Conservation (phyloP, 2,329 filamentous ascomycete species). For the Orbilia brochopaga region DNA sequence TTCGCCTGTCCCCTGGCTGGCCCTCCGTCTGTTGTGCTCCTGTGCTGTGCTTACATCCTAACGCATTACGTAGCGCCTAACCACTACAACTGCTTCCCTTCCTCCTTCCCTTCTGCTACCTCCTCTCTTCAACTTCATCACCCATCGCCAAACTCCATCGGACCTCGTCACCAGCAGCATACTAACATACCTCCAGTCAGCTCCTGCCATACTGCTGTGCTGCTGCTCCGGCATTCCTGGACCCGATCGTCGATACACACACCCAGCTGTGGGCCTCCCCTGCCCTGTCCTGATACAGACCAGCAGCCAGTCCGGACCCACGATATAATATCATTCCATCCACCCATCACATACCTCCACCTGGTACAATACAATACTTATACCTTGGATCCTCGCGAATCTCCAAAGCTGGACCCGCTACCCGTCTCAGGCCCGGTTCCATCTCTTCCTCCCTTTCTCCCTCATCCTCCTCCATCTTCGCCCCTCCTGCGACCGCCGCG, state of each 20-base stretch:
- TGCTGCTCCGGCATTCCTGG: too few relatives aligned
- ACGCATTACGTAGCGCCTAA: constrained; percentile 7
- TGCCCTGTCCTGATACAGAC: too few relatives aligned
- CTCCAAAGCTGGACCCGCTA: constrained; percentile 9
- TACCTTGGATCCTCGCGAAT: not conserved
- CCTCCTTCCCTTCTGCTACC: not conserved
- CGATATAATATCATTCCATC: too few relatives aligned
- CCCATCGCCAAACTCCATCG: too few relatives aligned
- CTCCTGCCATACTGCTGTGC: too few relatives aligned
- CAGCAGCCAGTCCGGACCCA: too few relatives aligned
- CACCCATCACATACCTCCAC: too few relatives aligned
- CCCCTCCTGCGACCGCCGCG: constrained; percentile 38
- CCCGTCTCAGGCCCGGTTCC: not conserved
- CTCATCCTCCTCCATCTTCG: not conserved
- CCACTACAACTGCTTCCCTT: not conserved
- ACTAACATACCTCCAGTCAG: too few relatives aligned
- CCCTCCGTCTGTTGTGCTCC: not conserved
- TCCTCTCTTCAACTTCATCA: too few relatives aligned
- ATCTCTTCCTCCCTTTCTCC: not conserved
- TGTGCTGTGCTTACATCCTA: constrained; percentile 1
- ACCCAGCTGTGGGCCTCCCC: too few relatives aligned
- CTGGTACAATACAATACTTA: not conserved
- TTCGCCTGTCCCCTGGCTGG: not conserved
- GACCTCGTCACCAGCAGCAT: too few relatives aligned
- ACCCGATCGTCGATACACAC: too few relatives aligned